These are phyloP conservation scores for Ilex paraguariensis DNA, from an alignment of 305 asterid genomes.

Conservation along the genomic window DNA sequence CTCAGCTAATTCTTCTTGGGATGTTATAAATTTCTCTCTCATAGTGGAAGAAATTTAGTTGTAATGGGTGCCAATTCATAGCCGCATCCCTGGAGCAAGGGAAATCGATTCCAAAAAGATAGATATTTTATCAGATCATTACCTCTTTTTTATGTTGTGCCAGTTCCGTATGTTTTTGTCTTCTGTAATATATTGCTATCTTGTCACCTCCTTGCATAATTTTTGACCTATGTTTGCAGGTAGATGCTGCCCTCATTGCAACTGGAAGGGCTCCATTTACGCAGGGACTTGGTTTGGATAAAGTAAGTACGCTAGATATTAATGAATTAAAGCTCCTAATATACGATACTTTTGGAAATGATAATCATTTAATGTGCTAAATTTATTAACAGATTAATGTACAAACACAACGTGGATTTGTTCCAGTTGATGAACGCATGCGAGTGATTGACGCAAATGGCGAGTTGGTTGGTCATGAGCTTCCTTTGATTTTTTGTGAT, in stretches of 20 bases:
- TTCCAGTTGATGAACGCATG: constrained; percentile 94
- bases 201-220: neutral
- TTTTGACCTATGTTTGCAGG: neutral
- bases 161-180: too few relatives aligned
- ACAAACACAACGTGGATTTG: constrained; percentile 83
- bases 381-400: constrained; percentile 55
- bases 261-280: constrained; percentile 8
- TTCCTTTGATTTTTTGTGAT: constrained; percentile 8
- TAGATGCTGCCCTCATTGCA: constrained; percentile 4
- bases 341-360: too few relatives aligned
- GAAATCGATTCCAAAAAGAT: too few relatives aligned
- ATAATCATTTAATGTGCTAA: neutral
- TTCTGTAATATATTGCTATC: too few relatives aligned
- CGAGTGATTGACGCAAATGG: constrained; percentile 81
- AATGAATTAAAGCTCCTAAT: too few relatives aligned
- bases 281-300: constrained; percentile 3
- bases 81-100: too few relatives aligned
- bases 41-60: too few relatives aligned
- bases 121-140: too few relatives aligned
- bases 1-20: too few relatives aligned
- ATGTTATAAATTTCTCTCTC: too few relatives aligned
- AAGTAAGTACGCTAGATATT: neutral
- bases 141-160: too few relatives aligned
- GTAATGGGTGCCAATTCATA: too few relatives aligned
- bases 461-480: constrained; percentile 46